Evolutionary conservation across 2,329 filamentous ascomycete genomes (phyloP).

Genomic region (Acrocalymma vagum): DNA sequence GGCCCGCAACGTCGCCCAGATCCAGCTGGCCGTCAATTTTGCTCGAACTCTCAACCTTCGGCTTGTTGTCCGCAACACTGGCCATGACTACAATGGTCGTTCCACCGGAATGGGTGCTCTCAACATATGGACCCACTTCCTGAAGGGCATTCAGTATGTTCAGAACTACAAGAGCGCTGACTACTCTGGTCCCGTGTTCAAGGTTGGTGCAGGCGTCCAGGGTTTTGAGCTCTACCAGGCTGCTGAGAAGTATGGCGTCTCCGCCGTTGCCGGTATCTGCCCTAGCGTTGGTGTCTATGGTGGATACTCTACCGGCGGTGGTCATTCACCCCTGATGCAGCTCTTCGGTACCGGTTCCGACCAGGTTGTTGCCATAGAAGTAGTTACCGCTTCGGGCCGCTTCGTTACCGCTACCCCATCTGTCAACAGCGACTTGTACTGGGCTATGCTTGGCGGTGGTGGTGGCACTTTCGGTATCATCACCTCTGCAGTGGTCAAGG

Average conservation of each 20-base stretch:
- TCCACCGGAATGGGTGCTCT: conserved; percentile 36
- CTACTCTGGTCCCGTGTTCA: conserved; percentile 41
- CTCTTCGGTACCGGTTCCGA: conserved; percentile 51
- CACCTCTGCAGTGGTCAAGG: conserved; percentile 41
- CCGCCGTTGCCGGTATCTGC: conserved; percentile 46
- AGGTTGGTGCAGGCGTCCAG: conserved; percentile 41
- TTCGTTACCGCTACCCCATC: conserved; percentile 33
- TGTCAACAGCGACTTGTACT: conserved; percentile 49
- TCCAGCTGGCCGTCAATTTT: conserved; percentile 43
- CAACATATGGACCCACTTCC: conserved; percentile 39
- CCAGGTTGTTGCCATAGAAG: conserved; percentile 47
- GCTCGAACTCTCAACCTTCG: conserved; percentile 41
- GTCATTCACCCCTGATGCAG: conserved; percentile 62
- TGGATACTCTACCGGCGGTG: conserved; percentile 56
- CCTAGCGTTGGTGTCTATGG: conserved; percentile 60
- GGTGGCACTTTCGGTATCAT: conserved; percentile 46
- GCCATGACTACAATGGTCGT: conserved; percentile 41
- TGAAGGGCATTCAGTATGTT: conserved; percentile 40
- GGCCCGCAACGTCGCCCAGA: conserved; percentile 37
- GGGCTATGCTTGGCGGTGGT: conserved; percentile 49
- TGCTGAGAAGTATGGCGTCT: conserved; percentile 38
- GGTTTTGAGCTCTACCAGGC: conserved; percentile 39
- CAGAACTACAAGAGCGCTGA: conserved; percentile 29
- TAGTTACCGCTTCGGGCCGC: conserved; percentile 35
- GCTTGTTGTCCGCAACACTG: conserved; percentile 41